Conservation (phyloP, 805 yeast species). For the Monosporozyma aquatica region DNA sequence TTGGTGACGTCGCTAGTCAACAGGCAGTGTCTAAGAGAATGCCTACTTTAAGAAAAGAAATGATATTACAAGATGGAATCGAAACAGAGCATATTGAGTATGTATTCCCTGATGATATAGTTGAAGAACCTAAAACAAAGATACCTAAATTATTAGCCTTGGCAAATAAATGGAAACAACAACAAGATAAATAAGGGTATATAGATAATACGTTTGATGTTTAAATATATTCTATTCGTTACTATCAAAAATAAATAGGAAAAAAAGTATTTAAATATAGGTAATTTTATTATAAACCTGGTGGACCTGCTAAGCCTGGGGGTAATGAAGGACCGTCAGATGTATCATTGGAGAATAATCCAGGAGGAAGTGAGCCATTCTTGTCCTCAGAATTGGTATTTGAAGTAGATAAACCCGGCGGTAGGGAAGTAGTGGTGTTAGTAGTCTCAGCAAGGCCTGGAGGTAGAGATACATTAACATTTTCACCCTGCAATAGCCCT, state of each 20-base stretch:
- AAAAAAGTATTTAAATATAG: not conserved
- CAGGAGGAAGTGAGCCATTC: not conserved
- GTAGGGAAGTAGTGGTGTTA: not conserved
- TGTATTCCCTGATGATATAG: conserved; percentile 54
- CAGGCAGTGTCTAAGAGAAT: conserved; percentile 35
- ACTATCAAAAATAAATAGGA: no score
- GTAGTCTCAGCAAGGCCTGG: conserved; percentile 7
- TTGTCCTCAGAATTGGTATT: not conserved
- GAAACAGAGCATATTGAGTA: conserved; percentile 52
- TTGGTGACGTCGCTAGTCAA: conserved; percentile 43
- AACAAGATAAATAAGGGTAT: conserved; percentile 5
- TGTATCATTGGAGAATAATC: not conserved
- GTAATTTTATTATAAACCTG: conserved; percentile 2
- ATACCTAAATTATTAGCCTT: conserved; percentile 34
- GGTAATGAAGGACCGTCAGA: conserved; percentile 5
- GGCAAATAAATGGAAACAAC: conserved; percentile 42
- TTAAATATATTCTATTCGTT: no score
- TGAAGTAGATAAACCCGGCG: conserved; percentile 5
- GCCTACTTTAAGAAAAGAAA: conserved; percentile 42
- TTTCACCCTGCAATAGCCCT: no score
- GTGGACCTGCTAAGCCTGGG: conserved; percentile 15
- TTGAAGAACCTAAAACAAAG: conserved; percentile 10
- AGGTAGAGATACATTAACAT: no score
- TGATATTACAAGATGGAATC: conserved; percentile 31
- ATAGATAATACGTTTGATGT: no score